These are phyloP conservation scores for Oidiodendron maius DNA, from an alignment of 495 filamentous ascomycete species.

Conservation along the genomic window DNA sequence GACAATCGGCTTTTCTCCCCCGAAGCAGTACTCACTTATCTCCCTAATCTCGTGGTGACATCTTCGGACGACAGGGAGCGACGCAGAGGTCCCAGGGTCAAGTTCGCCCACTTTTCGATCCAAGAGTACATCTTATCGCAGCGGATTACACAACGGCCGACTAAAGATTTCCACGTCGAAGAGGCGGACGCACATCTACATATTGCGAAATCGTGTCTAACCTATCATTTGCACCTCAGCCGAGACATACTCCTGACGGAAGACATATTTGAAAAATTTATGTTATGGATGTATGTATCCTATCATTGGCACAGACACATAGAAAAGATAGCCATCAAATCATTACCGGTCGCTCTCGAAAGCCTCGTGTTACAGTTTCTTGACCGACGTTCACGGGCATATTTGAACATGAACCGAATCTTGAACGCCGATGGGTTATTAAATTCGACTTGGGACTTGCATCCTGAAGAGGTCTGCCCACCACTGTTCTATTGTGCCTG, in stretches of 20 bases:
- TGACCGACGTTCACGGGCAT: no score
- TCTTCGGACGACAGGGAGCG: no score
- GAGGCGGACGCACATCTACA: not conserved
- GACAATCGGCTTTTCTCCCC: not conserved
- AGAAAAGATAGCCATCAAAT: not conserved
- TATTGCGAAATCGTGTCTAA: not conserved
- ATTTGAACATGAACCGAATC: no score
- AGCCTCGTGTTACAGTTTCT: no score
- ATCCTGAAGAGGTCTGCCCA: no score
- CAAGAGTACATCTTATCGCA: not conserved
- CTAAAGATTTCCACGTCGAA: not conserved
- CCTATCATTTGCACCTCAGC: not conserved
- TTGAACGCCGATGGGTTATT: no score
- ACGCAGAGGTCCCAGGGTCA: no score
- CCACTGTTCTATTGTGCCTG: conserved; percentile 11
- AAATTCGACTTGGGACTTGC: no score
- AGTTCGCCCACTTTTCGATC: conserved; percentile 1
- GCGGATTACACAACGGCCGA: not conserved
- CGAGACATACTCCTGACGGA: not conserved
- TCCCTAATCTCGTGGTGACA: no score
- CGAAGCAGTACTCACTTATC: not conserved
- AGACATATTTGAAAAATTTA: not conserved
- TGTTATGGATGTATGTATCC: not conserved
- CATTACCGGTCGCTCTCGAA: no score
- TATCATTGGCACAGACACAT: not conserved